phyloP scores from a whole-genome alignment of 2,329 filamentous ascomycete species.

The Amauroascus niger region DNA sequence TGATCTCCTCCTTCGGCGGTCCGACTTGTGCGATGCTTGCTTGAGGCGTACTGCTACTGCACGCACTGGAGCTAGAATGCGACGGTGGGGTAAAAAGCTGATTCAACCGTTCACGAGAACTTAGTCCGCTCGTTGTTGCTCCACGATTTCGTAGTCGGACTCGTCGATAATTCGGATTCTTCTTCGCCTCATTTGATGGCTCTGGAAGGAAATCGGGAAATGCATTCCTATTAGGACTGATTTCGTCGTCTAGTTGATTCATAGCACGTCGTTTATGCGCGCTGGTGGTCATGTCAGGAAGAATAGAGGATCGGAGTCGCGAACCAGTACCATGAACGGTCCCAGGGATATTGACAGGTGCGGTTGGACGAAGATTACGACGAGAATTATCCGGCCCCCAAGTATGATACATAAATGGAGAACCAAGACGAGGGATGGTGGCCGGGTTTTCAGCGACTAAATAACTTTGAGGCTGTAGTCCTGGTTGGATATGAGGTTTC shows the following conservation, averaged over 20 bases:
- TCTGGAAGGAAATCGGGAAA: conserved; percentile 32
- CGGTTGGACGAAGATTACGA: conserved; percentile 25
- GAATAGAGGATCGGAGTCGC: conserved; percentile 44
- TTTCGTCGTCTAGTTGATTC: conserved; percentile 45
- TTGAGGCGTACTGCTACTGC: conserved; percentile 21
- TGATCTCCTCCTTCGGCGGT: conserved; percentile 29
- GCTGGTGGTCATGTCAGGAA: conserved; percentile 46
- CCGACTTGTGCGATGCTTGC: conserved; percentile 11
- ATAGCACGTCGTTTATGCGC: conserved; percentile 51
- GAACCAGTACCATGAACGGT: conserved; percentile 39
- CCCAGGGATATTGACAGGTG: conserved; percentile 30
- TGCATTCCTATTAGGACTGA: conserved; percentile 36
- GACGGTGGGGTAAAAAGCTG: conserved; percentile 47
- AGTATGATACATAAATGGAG: conserved; percentile 42
- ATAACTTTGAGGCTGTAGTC: neutral
- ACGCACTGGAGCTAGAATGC: conserved; percentile 20
- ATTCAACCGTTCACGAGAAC: conserved; percentile 42
- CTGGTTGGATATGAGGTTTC: conserved; percentile 10
- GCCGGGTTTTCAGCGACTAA: conserved; percentile 12
- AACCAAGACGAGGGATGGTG: conserved; percentile 38
- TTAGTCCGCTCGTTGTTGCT: conserved; percentile 47
- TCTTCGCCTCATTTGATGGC: conserved; percentile 21
- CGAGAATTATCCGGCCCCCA: conserved; percentile 39
- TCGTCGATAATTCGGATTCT: conserved; percentile 45
- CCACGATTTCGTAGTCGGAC: conserved; percentile 53